Evolutionary conservation across 2,329 filamentous ascomycete species (phyloP).

Genomic region (Cladosporium halotolerans): DNA sequence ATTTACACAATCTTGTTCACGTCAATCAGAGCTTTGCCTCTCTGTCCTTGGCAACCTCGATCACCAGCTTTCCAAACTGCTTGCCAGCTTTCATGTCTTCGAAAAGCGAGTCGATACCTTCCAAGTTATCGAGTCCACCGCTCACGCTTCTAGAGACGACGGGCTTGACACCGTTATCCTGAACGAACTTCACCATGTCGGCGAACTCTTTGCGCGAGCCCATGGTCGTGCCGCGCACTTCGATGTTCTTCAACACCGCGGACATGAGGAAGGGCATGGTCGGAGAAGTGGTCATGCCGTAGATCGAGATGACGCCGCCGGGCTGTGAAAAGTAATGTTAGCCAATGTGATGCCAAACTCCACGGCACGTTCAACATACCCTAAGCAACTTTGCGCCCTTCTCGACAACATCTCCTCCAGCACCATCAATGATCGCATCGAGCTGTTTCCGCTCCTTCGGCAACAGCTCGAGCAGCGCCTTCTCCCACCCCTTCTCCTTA

Average conservation of each 20-base stretch:
- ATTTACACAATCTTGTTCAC: neutral
- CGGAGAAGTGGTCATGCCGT: slow-evolving; percentile 84
- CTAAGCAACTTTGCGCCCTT: slow-evolving; percentile 65
- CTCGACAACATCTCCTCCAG: slow-evolving; percentile 75
- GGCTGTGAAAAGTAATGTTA: slow-evolving; percentile 33
- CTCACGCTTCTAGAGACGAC: slow-evolving; percentile 65
- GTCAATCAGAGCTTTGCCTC: neutral
- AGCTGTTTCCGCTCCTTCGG: slow-evolving; percentile 60
- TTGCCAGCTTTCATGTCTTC: slow-evolving; percentile 77
- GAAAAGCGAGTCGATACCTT: slow-evolving; percentile 76
- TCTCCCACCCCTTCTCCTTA: slow-evolving; percentile 73
- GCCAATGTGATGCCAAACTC: neutral
- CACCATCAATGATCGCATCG: slow-evolving; percentile 85
- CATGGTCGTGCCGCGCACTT: slow-evolving; percentile 83
- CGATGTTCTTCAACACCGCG: slow-evolving; percentile 80
- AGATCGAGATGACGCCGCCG: slow-evolving; percentile 77
- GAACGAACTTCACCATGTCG: slow-evolving; percentile 85
- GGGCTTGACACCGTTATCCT: slow-evolving; percentile 64
- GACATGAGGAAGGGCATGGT: slow-evolving; percentile 83
- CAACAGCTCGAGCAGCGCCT: slow-evolving; percentile 58
- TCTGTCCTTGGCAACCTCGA: slow-evolving; percentile 51
- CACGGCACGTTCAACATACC: slow-evolving; percentile 26
- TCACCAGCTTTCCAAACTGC: slow-evolving; percentile 90
- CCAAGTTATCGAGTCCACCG: slow-evolving; percentile 63
- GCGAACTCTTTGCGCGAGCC: slow-evolving; percentile 80